Evolutionary conservation across 164 flowering plant genomes (phyloP).

Genomic region (Brasenia schreberi): DNA sequence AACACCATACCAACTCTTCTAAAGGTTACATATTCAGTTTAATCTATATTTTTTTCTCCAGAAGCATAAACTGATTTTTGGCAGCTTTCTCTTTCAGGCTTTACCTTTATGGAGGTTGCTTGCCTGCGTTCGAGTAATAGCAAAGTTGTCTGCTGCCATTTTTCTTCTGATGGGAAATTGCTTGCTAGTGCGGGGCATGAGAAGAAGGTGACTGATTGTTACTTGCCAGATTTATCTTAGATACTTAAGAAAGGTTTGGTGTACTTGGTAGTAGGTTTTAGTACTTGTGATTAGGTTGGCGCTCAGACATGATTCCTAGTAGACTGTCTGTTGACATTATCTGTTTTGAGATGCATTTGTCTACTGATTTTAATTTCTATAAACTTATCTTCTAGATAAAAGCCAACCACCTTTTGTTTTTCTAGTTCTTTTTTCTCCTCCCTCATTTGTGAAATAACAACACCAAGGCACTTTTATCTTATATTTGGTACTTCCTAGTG

Average conservation of each 20-base stretch:
- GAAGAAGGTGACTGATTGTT: constrained; percentile 40
- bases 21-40: constrained; percentile 24
- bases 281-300: too few relatives aligned
- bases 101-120: constrained; percentile 50
- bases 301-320: too few relatives aligned
- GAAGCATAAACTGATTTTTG: background rate
- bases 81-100: constrained; percentile 27
- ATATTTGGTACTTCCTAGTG: too few relatives aligned
- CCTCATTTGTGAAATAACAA: too few relatives aligned
- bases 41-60: background rate
- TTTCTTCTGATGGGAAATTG: constrained; percentile 72
- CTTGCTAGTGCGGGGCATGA: constrained; percentile 83
- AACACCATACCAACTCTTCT: constrained; percentile 54
- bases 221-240: background rate
- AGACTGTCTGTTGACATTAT: too few relatives aligned
- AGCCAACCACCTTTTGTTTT: too few relatives aligned
- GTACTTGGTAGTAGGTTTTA: background rate
- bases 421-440: too few relatives aligned
- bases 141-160: constrained; percentile 74
- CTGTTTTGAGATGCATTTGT: too few relatives aligned
- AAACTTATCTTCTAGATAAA: too few relatives aligned
- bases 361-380: too few relatives aligned
- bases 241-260: background rate
- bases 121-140: constrained; percentile 41
- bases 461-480: too few relatives aligned